Evolutionary conservation across 768 basidiomycete species (phyloP).

Genomic region (Lactarius evosmus): DNA sequence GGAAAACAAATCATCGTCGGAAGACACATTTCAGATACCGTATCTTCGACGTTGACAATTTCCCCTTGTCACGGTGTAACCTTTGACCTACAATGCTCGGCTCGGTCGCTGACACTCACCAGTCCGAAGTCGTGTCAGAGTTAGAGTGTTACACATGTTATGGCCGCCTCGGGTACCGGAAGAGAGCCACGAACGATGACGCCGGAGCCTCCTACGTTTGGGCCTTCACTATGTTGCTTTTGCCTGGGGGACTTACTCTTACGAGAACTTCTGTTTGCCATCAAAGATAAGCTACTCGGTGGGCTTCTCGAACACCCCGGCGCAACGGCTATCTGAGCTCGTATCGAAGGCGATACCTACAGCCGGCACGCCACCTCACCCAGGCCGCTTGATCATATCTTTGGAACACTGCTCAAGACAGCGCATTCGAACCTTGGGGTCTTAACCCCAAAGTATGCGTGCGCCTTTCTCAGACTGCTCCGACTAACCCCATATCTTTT

Average conservation of each 20-base stretch:
- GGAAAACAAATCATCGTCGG: slow-evolving; percentile 71
- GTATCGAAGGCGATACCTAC: slow-evolving; percentile 84
- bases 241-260: slow-evolving; percentile 80
- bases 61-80: slow-evolving; percentile 30
- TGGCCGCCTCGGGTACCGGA: slow-evolving; percentile 84
- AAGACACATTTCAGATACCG: slow-evolving; percentile 45
- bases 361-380: slow-evolving; percentile 49
- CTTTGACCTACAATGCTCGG: neutral
- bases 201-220: slow-evolving; percentile 61
- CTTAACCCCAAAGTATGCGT: slow-evolving; percentile 40
- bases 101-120: neutral
- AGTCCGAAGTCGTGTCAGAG: slow-evolving; percentile 69
- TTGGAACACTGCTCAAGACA: slow-evolving; percentile 42
- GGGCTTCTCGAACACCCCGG: slow-evolving; percentile 65
- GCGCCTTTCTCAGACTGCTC: slow-evolving; percentile 45
- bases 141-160: slow-evolving; percentile 64
- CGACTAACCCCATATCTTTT: slow-evolving; percentile 46
- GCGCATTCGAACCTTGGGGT: slow-evolving; percentile 68
- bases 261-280: slow-evolving; percentile 91
- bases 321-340: slow-evolving; percentile 56
- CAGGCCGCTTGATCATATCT: neutral
- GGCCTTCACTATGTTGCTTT: slow-evolving; percentile 74
- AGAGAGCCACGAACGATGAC: slow-evolving; percentile 76
- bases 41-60: slow-evolving; percentile 34
- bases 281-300: slow-evolving; percentile 63